Evolutionary conservation across 2,329 filamentous ascomycete species (phyloP).

Genomic region (Scedosporium dehoogii): DNA sequence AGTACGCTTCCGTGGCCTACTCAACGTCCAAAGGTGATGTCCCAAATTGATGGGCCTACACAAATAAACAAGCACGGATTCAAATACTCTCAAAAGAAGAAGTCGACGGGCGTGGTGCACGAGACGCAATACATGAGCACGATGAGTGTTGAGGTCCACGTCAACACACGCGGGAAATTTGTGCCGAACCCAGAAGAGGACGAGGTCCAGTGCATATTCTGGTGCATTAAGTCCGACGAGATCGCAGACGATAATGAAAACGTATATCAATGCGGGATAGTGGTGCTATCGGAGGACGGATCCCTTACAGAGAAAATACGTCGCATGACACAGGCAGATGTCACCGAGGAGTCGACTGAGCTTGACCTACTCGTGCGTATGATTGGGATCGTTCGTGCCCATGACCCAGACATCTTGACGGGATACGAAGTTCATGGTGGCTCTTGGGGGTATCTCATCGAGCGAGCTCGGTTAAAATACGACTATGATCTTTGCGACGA

Average conservation of each 20-base stretch:
- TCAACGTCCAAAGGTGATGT: constrained; percentile 37
- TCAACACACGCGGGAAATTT: constrained; percentile 73
- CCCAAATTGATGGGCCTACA: constrained; percentile 83
- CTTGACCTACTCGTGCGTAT: constrained; percentile 77
- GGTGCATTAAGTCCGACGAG: constrained; percentile 75
- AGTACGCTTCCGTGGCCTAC: constrained; percentile 1
- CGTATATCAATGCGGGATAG: constrained; percentile 51
- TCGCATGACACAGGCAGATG: constrained; percentile 50
- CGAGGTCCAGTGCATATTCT: constrained; percentile 80
- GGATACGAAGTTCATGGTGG: constrained; percentile 90
- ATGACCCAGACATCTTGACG: constrained; percentile 87
- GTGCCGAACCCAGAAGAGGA: constrained; percentile 87
- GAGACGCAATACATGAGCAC: constrained; percentile 92
- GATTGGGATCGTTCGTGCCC: constrained; percentile 70
- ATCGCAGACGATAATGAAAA: constrained; percentile 32
- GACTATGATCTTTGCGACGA: constrained; percentile 88
- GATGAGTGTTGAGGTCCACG: constrained; percentile 88
- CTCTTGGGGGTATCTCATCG: constrained; percentile 94
- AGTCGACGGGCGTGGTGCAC: constrained; percentile 67
- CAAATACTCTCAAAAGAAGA: constrained; percentile 71
- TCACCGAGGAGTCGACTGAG: constrained; percentile 69
- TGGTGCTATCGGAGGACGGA: constrained; percentile 58
- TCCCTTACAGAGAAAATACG: constrained; percentile 50
- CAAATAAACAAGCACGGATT: constrained; percentile 74
- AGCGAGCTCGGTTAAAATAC: constrained; percentile 75